These are phyloP conservation scores for Citrus reticulata DNA, from an alignment of 345 rosid species.

Conservation along the genomic window DNA sequence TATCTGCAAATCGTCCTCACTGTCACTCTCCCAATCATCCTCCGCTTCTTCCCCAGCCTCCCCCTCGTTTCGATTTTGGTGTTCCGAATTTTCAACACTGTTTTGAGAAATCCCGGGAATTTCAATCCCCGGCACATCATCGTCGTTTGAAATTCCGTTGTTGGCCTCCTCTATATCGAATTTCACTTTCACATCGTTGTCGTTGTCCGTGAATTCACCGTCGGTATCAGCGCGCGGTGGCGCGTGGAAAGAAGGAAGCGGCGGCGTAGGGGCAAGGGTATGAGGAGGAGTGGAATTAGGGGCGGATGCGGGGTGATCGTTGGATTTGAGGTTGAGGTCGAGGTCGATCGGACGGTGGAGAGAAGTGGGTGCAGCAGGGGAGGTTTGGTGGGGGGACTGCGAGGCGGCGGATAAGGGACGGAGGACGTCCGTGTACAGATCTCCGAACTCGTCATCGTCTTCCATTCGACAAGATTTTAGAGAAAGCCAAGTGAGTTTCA, in stretches of 20 bases:
- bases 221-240: constrained; percentile 17
- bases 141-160: constrained; percentile 22
- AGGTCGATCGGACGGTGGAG: constrained; percentile 58
- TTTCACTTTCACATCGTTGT: constrained; percentile 26
- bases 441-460: constrained; percentile 99
- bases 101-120: constrained; percentile 57
- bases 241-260: background rate
- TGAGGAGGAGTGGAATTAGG: constrained; percentile 8
- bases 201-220: constrained; percentile 22
- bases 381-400: constrained; percentile 8
- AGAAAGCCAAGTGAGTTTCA: background rate
- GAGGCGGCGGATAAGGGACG: constrained; percentile 44
- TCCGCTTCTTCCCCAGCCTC: constrained; percentile 31
- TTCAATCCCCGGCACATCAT: constrained; percentile 14
- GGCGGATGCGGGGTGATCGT: constrained; percentile 14
- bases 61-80: background rate
- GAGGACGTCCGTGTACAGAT: constrained; percentile 88
- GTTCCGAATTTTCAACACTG: background rate
- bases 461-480: constrained; percentile 45
- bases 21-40: constrained; percentile 88
- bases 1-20: constrained; percentile 94
- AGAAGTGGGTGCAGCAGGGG: constrained; percentile 28
- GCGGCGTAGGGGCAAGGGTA: background rate
- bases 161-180: constrained; percentile 84
- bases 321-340: constrained; percentile 56